Evolutionary conservation across 257 asterid genomes (phyloP).

Genomic region (Lycium ferocissimum): DNA sequence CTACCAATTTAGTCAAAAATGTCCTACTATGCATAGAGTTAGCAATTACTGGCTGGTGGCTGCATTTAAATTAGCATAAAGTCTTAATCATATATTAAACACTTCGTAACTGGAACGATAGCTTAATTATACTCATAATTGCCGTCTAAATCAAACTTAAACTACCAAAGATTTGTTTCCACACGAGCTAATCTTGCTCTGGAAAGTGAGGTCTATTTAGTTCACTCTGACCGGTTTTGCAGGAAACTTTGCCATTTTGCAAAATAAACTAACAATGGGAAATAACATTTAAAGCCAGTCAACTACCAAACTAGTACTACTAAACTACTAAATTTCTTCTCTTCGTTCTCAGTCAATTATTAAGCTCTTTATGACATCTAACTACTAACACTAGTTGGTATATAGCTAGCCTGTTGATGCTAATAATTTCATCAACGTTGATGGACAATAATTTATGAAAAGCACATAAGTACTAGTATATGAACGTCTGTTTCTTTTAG

Average conservation of each 20-base stretch:
- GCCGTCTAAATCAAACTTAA: conserved; percentile 2
- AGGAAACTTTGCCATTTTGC: conserved; percentile 7
- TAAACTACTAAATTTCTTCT: not conserved
- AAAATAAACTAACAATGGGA: not conserved
- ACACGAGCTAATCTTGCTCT: too few species aligned
- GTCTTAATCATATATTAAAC: not conserved
- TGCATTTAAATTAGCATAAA: not conserved
- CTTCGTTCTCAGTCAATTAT: not conserved
- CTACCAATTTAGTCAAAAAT: not conserved
- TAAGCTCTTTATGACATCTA: not conserved
- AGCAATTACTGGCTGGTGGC: not conserved
- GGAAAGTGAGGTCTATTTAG: not conserved
- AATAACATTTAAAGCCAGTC: not conserved
- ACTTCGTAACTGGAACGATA: not conserved
- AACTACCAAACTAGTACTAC: not conserved
- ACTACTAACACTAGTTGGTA: not conserved
- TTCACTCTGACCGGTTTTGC: not conserved
- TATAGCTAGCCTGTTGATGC: not conserved
- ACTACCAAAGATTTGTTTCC: not conserved
- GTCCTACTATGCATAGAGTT: not conserved
- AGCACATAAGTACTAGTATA: not conserved
- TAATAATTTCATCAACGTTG: not conserved
- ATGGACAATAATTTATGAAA: not conserved
- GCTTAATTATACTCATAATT: not conserved
- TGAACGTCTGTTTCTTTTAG: not conserved